Base-by-base conservation (phyloP, 768 basidiomycete species). In the Leccinum broughii region DNA sequence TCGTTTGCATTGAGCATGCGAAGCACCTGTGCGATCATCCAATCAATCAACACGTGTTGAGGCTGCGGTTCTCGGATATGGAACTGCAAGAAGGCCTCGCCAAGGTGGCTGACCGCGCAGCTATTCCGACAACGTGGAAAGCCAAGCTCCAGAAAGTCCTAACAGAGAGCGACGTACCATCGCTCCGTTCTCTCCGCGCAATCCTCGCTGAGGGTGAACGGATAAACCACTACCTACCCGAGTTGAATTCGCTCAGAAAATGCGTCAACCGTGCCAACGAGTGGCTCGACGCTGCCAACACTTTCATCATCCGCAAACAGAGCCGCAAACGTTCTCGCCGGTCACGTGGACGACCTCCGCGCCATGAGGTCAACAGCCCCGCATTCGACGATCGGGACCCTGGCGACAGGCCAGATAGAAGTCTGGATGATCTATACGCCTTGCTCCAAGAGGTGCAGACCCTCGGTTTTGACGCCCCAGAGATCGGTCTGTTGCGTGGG, bases 131-230 rank as follows among this genome's bases (percentile, higher is more conserved):
- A 15, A 72, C 77, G n/a, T 98, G 95, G 95, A 83, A 83, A 46
- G 72, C 74, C 46, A 92, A 91, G 70, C 78, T 96, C 28, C 77
- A 80, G 39, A 87, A 83, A 64, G 72, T 88, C 1, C 76, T 98
- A 35, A 75, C 76, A 6, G 90, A 92, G 62, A 88, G 83, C 37
- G 81, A 85, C 13, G 82, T 86, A 14, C 95, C 95, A 14, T 70
- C 83, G 1, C 82, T 96, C 37, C 89, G 91, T 41, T 84, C 84
- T 37, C 83, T 98, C 60, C 86, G 90, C 44, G 86, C 90, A 8
- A 77, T 95, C n/a, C 80, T 94, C 26, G 84, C 89, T 0, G 95
- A 97, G 72, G 95, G 90, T 14, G 93, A 97, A 65, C 90, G 89
- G 57, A 92, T 95, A 73, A 88, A 83, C 58, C 85, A 85, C 69